Conservation (phyloP, 306 rosid genomes). For the peach (Prunus persica) region Prunus_persica_NCBIv2 NC_034014.1:22892001-22892500, state of each 20-base stretch:
- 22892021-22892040: background rate
- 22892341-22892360: conserved; percentile 81
- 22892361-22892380: conserved; percentile 93
- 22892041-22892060: background rate
- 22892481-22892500: background rate
- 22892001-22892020: background rate
- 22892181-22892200: background rate
- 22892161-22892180: background rate
- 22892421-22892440: background rate
- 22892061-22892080: background rate
- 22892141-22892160: background rate
- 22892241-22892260: background rate
- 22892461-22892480: background rate
- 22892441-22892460: background rate
- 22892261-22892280: conserved; percentile 67
- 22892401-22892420: conserved; percentile 19
- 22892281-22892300: conserved; percentile 96
- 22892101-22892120: background rate
- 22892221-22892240: background rate
- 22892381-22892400: conserved; percentile 99
- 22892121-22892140: background rate
- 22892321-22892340: conserved; percentile 96
- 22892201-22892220: background rate
- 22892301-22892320: conserved; percentile 98
- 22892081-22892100: background rate